Evolutionary conservation across 768 basidiomycete species (phyloP).

Genomic region (Saitozyma podzolica): DNA sequence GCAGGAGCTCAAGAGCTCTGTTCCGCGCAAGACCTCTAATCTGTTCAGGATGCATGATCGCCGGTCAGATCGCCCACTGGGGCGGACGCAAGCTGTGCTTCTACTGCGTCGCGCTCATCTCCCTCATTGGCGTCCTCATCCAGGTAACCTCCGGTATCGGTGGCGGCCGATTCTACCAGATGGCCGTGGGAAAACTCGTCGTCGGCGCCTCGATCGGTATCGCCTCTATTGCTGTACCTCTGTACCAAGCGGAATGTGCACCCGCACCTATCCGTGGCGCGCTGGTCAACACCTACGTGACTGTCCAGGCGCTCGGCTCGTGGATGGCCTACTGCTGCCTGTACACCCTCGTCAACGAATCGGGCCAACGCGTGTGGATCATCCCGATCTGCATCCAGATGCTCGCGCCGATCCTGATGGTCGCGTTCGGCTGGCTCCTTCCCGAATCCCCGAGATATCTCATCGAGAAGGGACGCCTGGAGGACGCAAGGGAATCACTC

Average conservation of each 20-base stretch:
- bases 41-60: slow-evolving; percentile 5
- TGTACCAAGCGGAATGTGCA: background rate
- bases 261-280: slow-evolving; percentile 8
- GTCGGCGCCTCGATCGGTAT: background rate
- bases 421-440: slow-evolving; percentile 3
- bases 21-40: too few species aligned
- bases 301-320: slow-evolving; percentile 4
- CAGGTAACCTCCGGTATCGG: background rate
- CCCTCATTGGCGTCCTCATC: slow-evolving; percentile 2
- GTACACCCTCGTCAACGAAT: background rate
- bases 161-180: slow-evolving; percentile 3
- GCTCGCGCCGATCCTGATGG: slow-evolving; percentile 1
- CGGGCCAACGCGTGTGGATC: slow-evolving; percentile 9
- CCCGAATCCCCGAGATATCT: slow-evolving; percentile 16
- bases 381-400: slow-evolving; percentile 11
- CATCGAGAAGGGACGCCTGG: slow-evolving; percentile 7
- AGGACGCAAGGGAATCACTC: background rate
- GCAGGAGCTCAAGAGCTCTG: too few species aligned
- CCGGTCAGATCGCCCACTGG: slow-evolving; percentile 1
- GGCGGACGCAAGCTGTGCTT: slow-evolving; percentile 5
- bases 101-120: slow-evolving; percentile 1
- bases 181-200: background rate
- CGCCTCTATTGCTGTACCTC: too few species aligned
- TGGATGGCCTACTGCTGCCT: slow-evolving; percentile 2
- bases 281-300: slow-evolving; percentile 6